phyloP scores from a whole-genome alignment of 2,329 filamentous ascomycete species.

The Venturiaceae sp. region DNA sequence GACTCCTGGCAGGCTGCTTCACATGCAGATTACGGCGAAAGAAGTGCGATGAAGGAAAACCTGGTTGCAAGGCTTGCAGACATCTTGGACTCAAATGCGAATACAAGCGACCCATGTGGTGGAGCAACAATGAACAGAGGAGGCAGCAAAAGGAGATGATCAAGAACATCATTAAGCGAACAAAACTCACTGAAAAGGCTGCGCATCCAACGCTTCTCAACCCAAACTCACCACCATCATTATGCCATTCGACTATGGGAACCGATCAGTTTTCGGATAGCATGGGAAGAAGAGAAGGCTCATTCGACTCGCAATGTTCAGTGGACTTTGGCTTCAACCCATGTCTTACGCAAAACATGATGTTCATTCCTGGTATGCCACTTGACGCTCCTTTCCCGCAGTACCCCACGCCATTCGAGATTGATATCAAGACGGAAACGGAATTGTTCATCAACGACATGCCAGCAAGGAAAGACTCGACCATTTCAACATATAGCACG shows the following conservation, averaged over 20 bases:
- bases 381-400: conserved; percentile 34
- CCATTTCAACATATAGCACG: conserved; percentile 88
- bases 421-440: conserved; percentile 91
- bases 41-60: conserved; percentile 60
- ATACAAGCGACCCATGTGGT: conserved; percentile 96
- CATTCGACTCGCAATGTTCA: conserved; percentile 71
- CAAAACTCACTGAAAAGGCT: conserved; percentile 84
- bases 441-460: conserved; percentile 92
- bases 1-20: conserved; percentile 47
- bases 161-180: conserved; percentile 95
- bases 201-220: conserved; percentile 39
- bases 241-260: conserved; percentile 73
- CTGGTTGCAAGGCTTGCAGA: conserved; percentile 53
- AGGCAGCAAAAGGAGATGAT: conserved; percentile 86
- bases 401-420: conserved; percentile 69
- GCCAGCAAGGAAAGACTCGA: conserved; percentile 74
- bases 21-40: conserved; percentile 59
- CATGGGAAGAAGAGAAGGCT: conserved; percentile 62
- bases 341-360: conserved; percentile 42
- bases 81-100: conserved; percentile 80
- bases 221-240: conserved; percentile 60
- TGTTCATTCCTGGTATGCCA: conserved; percentile 43
- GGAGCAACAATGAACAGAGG: conserved; percentile 84
- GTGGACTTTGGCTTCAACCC: conserved; percentile 55
- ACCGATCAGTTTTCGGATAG: conserved; percentile 72